phyloP scores from a whole-genome alignment of 2,329 filamentous ascomycete species.

The Penicillium sp. region DNA sequence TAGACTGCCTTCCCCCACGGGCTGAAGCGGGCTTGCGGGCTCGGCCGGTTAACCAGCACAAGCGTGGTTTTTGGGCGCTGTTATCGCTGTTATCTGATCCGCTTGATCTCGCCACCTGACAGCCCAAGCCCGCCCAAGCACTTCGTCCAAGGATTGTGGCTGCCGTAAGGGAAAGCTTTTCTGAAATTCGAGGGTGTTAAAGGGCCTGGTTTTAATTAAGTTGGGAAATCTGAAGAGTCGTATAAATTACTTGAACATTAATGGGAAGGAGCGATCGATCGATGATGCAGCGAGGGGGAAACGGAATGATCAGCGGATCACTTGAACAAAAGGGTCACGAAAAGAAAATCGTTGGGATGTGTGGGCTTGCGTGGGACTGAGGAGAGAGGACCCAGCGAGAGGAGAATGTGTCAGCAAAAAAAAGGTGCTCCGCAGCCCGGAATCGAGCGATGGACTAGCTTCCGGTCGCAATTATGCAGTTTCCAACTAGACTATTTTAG shows the following conservation, averaged over 20 bases:
- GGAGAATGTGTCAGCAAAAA: neutral
- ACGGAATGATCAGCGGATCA: too few species aligned
- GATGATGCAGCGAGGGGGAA: too few species aligned
- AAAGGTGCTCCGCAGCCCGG: neutral
- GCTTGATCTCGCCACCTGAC: neutral
- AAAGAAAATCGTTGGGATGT: too few species aligned
- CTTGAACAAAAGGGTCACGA: too few species aligned
- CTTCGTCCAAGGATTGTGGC: neutral
- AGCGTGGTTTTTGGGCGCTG: neutral
- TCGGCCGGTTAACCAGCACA: neutral
- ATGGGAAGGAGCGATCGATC: too few species aligned
- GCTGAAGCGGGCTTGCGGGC: neutral
- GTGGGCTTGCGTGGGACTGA: too few species aligned
- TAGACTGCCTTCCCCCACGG: neutral
- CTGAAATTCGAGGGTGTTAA: neutral
- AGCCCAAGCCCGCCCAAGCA: neutral
- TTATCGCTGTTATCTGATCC: neutral
- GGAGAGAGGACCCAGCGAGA: neutral
- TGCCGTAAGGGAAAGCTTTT: neutral
- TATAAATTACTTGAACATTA: neutral
- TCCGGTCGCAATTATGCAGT: conserved; percentile 1
- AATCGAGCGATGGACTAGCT: conserved; percentile 6
- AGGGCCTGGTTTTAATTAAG: too few species aligned
- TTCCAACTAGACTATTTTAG: neutral
- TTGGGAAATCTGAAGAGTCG: too few species aligned